Conservation (phyloP, 1,284 basidiomycete species). For the Ganoderma meredithae region DNA sequence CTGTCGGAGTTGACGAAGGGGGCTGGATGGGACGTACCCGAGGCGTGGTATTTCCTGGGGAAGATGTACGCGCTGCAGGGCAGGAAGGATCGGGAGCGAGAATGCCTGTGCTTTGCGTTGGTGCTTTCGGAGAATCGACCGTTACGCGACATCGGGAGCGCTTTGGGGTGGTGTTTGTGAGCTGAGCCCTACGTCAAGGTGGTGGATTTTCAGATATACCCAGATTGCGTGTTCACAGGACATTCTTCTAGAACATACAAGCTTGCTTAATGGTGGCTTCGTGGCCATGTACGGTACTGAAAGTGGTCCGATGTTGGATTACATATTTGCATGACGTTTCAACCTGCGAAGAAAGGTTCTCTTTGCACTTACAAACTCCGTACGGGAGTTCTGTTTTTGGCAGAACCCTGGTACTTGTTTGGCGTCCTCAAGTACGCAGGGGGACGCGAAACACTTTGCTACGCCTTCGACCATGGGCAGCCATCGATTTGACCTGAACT, state of each 20-base stretch:
- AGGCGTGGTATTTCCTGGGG: conserved; percentile 92
- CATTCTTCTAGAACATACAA: background rate
- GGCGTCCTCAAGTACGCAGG: background rate
- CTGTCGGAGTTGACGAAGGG: conserved; percentile 67
- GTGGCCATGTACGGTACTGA: background rate
- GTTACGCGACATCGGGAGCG: conserved; percentile 66
- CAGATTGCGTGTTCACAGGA: background rate
- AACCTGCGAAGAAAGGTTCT: background rate
- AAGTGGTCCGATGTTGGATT: background rate
- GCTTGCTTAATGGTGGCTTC: conserved; percentile 1
- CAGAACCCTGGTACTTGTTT: no score
- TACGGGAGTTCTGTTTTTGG: no score
- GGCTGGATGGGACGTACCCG: conserved; percentile 86
- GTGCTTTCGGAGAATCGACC: conserved; percentile 74
- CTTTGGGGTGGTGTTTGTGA: conserved; percentile 77
- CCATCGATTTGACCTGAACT: background rate
- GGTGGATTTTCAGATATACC: conserved; percentile 1
- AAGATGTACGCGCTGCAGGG: conserved; percentile 82
- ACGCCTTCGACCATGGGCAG: background rate
- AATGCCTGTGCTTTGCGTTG: conserved; percentile 80
- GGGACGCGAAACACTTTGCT: background rate
- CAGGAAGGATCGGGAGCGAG: conserved; percentile 72
- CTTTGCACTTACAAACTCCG: background rate
- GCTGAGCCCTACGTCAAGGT: background rate
- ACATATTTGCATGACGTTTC: background rate